These are phyloP conservation scores for Solanum hybrid DNA, from an alignment of 305 asterid species.

Conservation along the genomic window DNA sequence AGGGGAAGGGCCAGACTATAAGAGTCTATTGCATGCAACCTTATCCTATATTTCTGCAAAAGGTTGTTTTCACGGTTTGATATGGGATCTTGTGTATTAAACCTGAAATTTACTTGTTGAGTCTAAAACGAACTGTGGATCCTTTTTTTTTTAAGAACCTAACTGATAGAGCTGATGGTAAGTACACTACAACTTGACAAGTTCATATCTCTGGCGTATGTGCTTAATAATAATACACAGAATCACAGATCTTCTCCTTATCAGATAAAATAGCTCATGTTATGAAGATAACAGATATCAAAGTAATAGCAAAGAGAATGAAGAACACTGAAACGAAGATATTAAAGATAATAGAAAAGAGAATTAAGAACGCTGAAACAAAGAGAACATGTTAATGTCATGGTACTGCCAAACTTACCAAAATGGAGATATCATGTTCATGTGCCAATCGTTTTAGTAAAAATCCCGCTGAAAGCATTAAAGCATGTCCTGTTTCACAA, in stretches of 20 bases:
- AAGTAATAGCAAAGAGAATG: neutral
- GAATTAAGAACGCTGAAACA: neutral
- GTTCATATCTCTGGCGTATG: neutral
- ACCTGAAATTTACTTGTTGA: neutral
- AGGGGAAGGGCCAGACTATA: neutral
- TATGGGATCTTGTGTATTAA: neutral
- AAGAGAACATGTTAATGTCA: neutral
- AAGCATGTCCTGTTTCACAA: slow-evolving; percentile 52
- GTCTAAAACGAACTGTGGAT: neutral
- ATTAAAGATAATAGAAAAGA: neutral
- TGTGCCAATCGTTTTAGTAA: slow-evolving; percentile 70
- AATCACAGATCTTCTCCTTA: neutral
- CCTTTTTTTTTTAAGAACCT: neutral
- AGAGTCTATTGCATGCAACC: neutral
- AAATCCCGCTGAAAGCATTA: slow-evolving; percentile 66
- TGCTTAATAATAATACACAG: neutral
- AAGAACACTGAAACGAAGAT: neutral
- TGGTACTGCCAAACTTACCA: slow-evolving; percentile 33
- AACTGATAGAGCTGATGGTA: neutral
- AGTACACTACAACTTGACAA: neutral
- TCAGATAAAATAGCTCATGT: neutral
- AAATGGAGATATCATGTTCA: slow-evolving; percentile 53
- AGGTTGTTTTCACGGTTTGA: neutral
- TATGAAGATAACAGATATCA: neutral
- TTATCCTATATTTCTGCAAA: neutral